phyloP scores from a whole-genome alignment of 2,329 filamentous ascomycete species.

The Dactylella cylindrospora region DNA sequence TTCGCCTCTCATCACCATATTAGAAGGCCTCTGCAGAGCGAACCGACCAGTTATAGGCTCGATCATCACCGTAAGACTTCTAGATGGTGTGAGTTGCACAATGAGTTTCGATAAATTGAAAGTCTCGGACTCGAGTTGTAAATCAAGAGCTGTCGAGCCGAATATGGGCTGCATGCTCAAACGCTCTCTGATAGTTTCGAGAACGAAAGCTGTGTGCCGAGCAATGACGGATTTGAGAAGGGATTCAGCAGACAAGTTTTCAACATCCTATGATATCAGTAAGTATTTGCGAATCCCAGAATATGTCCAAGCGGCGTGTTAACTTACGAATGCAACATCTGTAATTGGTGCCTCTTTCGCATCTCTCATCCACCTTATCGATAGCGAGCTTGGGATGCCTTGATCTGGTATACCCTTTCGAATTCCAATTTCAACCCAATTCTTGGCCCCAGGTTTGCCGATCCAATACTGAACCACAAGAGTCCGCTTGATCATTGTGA shows the following conservation, averaged over 20 bases:
- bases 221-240: slow-evolving; percentile 75
- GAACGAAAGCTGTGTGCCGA: slow-evolving; percentile 70
- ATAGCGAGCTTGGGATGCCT: slow-evolving; percentile 59
- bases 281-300: not conserved
- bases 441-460: slow-evolving; percentile 65
- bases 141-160: slow-evolving; percentile 63
- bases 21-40: slow-evolving; percentile 67
- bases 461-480: slow-evolving; percentile 91
- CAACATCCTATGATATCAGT: slow-evolving; percentile 55
- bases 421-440: slow-evolving; percentile 86
- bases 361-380: slow-evolving; percentile 79
- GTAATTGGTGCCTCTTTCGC: slow-evolving; percentile 70
- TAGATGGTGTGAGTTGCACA: slow-evolving; percentile 68
- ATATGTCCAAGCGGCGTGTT: not conserved
- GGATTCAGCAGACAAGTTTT: slow-evolving; percentile 69
- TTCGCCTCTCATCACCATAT: slow-evolving; percentile 62
- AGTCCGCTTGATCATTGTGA: slow-evolving; percentile 78
- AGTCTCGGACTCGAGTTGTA: slow-evolving; percentile 63
- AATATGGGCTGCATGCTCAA: slow-evolving; percentile 65
- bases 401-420: slow-evolving; percentile 62
- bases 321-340: slow-evolving; percentile 61
- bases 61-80: slow-evolving; percentile 65
- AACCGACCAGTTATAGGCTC: slow-evolving; percentile 79
- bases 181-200: slow-evolving; percentile 66
- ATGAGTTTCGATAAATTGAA: slow-evolving; percentile 65